A percentile compares a stretch with the other conserved stretches of the same genome.
phyloP scores from a whole-genome alignment of 495 filamentous ascomycete species.

The Cercophora sp. region DNA sequence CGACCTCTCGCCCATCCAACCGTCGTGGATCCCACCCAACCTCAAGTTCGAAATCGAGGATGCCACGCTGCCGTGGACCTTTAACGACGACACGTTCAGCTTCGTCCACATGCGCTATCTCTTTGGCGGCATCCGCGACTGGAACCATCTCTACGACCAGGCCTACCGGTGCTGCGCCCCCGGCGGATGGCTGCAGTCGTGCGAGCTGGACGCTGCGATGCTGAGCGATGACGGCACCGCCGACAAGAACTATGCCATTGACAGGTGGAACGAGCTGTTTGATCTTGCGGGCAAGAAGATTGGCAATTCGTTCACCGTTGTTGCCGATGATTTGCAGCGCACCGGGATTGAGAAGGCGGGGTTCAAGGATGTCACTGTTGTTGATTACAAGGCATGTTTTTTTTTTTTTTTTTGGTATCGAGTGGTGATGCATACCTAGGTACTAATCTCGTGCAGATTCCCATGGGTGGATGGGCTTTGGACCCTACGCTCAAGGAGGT shows the following conservation, averaged over 20 bases:
- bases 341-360: conserved; percentile 40
- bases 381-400: conserved; percentile 11
- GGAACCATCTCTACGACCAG: conserved; percentile 40
- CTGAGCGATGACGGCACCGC: conserved; percentile 12
- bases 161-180: conserved; percentile 22
- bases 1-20: conserved; percentile 33
- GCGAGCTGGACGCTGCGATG: conserved; percentile 22
- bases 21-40: conserved; percentile 41
- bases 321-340: conserved; percentile 26
- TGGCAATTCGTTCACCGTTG: conserved; percentile 10
- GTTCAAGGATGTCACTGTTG: conserved; percentile 36
- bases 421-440: not conserved
- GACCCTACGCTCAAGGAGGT: conserved; percentile 34
- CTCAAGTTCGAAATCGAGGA: conserved; percentile 49
- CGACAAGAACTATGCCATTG: not conserved
- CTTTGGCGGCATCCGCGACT: conserved; percentile 48
- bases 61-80: conserved; percentile 45
- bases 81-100: conserved; percentile 47
- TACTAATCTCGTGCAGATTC: conserved; percentile 15
- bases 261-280: conserved; percentile 9
- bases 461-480: conserved; percentile 42
- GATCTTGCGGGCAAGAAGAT: conserved; percentile 8
- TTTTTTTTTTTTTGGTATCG: not conserved
- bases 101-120: conserved; percentile 54
- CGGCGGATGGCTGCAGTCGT: conserved; percentile 18